Evolutionary conservation across 139 green algal genomes (phyloP).

Genomic region (Chlorella sp.): DNA sequence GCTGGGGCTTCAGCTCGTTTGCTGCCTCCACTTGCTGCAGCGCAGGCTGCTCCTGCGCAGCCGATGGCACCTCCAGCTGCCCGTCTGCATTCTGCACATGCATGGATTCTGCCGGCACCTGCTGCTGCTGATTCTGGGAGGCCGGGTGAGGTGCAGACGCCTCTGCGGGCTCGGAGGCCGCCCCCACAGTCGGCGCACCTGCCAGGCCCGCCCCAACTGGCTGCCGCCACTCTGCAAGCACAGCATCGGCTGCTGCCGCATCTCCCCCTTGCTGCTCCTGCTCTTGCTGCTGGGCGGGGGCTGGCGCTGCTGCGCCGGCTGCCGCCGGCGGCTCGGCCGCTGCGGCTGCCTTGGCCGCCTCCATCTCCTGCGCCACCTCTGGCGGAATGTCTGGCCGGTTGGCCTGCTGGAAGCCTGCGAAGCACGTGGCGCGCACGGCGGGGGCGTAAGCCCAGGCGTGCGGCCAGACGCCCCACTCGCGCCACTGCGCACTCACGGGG

Average conservation of each 20-base stretch:
- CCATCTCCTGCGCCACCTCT: slow-evolving; percentile 16
- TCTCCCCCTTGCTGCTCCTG: neutral
- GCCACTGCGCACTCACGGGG: no score
- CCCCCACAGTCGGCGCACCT: no score
- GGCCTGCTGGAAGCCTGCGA: slow-evolving; percentile 23
- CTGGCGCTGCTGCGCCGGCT: neutral
- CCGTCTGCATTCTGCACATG: neutral
- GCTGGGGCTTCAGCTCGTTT: no score
- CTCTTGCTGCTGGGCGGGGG: neutral
- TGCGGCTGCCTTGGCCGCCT: neutral
- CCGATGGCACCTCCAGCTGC: neutral
- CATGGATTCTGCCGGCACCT: neutral
- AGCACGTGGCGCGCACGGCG: no score
- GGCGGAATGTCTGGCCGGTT: slow-evolving; percentile 17
- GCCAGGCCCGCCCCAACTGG: no score
- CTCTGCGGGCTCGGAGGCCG: neutral
- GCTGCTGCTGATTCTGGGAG: neutral
- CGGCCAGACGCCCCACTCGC: no score
- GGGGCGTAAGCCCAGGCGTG: no score
- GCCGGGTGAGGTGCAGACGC: neutral
- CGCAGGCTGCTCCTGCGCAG: neutral
- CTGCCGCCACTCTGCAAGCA: neutral
- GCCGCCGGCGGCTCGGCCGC: neutral
- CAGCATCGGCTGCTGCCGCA: neutral
- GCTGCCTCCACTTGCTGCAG: neutral